Conservation (phyloP, 1,284 basidiomycete species). For the Pisolithus thermaeus region DNA sequence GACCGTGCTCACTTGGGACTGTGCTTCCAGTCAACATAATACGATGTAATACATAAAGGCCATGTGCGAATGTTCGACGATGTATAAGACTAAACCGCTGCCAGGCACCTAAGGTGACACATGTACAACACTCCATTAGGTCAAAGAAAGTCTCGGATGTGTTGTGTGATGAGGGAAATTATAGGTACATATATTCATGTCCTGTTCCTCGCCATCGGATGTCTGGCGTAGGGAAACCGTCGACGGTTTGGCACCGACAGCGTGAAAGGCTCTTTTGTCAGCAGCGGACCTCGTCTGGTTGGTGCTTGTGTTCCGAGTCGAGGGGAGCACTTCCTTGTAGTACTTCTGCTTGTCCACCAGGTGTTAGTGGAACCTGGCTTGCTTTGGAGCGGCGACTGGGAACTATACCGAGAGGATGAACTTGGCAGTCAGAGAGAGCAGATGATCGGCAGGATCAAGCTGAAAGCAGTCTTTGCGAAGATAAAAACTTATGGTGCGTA, state of each 20-base stretch:
- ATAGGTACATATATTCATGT: background rate
- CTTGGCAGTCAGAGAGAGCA: conserved; percentile 92
- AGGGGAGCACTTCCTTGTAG: conserved; percentile 71
- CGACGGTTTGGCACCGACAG: conserved; percentile 11
- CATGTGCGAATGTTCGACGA: background rate
- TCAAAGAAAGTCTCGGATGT: background rate
- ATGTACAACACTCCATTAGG: background rate
- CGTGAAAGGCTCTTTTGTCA: conserved; percentile 7
- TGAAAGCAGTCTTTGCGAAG: conserved; percentile 92
- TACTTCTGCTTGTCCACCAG: conserved; percentile 78
- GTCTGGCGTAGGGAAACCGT: conserved; percentile 15
- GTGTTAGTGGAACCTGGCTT: conserved; percentile 55
- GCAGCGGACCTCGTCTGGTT: conserved; percentile 3
- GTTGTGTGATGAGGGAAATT: background rate
- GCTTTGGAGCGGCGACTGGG: conserved; percentile 39
- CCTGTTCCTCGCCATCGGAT: background rate
- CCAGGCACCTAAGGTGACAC: background rate
- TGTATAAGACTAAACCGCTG: background rate
- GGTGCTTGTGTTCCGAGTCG: conserved; percentile 45
- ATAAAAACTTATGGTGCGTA: conserved; percentile 98
- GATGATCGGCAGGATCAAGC: conserved; percentile 95
- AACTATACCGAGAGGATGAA: conserved; percentile 90
- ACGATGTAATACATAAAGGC: background rate
- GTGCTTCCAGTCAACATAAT: background rate
- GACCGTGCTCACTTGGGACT: background rate